Base-by-base conservation (phyloP, 2,329 filamentous ascomycete species). In the Neofusicoccum sp. region DNA sequence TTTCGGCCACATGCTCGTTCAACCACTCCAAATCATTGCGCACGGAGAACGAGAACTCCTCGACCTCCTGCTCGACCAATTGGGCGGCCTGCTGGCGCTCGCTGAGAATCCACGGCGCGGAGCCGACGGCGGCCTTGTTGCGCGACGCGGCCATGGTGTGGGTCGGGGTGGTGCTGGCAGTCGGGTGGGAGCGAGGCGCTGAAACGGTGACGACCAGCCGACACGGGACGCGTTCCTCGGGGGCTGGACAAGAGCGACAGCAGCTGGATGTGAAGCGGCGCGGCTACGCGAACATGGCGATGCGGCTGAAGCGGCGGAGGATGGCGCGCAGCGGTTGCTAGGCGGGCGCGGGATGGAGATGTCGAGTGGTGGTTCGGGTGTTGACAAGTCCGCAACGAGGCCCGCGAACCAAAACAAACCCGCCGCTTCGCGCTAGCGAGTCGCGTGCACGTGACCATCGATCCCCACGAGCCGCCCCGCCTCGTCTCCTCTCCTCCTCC, bases 21-120 rank as follows among this genome's bases (percentile, higher is more conserved):
- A 99, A 83, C 95, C 95, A 99, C 75, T 98, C 93, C 72, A 98
- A 82, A 76, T 99, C 95, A 78, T 98, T 96, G 64, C 91, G 87
- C 66, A 92, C 93, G 34, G 93, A 92, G 79, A 91, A 98, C 47
- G 91, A 87, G 73, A 98, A 96, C 79, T 99, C 96, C 69, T 98
- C 94, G 61, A 91, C 85, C 76, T 98, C 95, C 62, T 92, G 86
- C 50, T 89, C 84, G 14, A 90, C 85, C 66, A 97, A 88, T 67
- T 91, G 85, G 61, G 87, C 81, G 12, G 92, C 89, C 71, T 93
- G 90, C 47, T 89, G 85, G 70, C 93, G 87, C 81, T 99, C 95
- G 68, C 92, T 88, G 36, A 88, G 81, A 67, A 97, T 87, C 95
- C 95, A 99, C 79, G 89, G 83, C 71, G 87, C 81, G 65, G 92